Conservation (phyloP, 2,329 filamentous ascomycete species). For the Didymellaceae sp. region DNA sequence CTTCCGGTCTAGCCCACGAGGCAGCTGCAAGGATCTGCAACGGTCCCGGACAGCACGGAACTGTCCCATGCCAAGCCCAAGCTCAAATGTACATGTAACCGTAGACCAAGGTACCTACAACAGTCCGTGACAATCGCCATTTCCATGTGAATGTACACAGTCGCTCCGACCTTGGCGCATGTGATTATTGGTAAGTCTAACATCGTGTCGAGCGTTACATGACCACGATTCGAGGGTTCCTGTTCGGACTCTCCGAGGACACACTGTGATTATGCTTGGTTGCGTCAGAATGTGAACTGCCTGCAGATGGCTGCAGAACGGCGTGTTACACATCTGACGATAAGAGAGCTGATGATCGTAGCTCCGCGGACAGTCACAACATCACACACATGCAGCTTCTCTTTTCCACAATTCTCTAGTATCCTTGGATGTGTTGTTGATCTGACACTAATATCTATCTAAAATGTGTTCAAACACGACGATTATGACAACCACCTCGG, state of each 20-base stretch:
- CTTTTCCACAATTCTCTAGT: too few relatives aligned
- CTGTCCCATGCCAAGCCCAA: not conserved
- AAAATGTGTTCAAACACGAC: not conserved
- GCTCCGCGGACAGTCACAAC: too few relatives aligned
- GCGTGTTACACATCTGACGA: too few relatives aligned
- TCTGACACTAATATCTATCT: too few relatives aligned
- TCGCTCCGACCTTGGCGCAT: too few relatives aligned
- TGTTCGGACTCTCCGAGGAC: not conserved
- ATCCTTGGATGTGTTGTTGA: not conserved
- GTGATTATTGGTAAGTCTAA: too few relatives aligned
- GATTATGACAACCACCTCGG: slow-evolving; percentile 48
- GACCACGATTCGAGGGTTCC: too few relatives aligned
- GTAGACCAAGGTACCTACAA: too few relatives aligned
- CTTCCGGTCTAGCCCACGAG: slow-evolving; percentile 7
- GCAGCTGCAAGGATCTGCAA: slow-evolving; percentile 7
- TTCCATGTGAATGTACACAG: not conserved
- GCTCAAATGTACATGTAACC: not conserved
- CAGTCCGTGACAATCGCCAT: not conserved
- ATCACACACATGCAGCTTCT: too few relatives aligned
- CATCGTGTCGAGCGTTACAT: too few relatives aligned
- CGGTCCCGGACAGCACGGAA: slow-evolving; percentile 3
- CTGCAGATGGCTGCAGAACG: not conserved
- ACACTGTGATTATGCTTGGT: not conserved
- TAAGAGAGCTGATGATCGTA: too few relatives aligned
- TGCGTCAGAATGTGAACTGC: not conserved